phyloP scores from a whole-genome alignment of 2,329 filamentous ascomycete genomes.

The Juglanconis sp. region DNA sequence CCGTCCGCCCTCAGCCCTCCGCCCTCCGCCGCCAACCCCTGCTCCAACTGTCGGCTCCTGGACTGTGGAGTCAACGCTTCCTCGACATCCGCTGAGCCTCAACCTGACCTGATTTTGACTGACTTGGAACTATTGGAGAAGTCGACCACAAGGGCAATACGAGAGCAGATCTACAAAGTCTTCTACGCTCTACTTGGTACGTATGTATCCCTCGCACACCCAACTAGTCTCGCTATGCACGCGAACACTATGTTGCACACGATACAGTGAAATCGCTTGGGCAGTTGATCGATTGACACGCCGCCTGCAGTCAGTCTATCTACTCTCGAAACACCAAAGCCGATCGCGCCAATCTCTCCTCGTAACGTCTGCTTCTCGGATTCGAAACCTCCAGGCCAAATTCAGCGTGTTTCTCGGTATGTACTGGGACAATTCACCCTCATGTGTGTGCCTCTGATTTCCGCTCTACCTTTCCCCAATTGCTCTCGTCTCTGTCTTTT shows the following conservation, averaged over 20 bases:
- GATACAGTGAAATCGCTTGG: background rate
- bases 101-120: background rate
- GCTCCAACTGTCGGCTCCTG: background rate
- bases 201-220: background rate
- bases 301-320: background rate
- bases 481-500: background rate
- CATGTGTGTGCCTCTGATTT: background rate
- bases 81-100: background rate
- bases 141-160: background rate
- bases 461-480: conserved; percentile 4
- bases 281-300: background rate
- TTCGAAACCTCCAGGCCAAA: background rate
- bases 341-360: background rate
- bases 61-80: background rate
- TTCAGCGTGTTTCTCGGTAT: background rate
- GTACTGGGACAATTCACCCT: background rate
- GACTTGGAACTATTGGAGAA: background rate
- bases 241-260: background rate
- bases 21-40: background rate
- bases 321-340: background rate
- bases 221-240: too few relatives aligned
- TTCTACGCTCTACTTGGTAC: background rate
- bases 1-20: background rate
- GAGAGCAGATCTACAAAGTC: background rate
- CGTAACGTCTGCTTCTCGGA: background rate